Evolutionary conservation across 192 early-diverging fungal species (phyloP), one percentile per base, ranked within the genome.

Genomic region (Umbelopsis sp.): DNA sequence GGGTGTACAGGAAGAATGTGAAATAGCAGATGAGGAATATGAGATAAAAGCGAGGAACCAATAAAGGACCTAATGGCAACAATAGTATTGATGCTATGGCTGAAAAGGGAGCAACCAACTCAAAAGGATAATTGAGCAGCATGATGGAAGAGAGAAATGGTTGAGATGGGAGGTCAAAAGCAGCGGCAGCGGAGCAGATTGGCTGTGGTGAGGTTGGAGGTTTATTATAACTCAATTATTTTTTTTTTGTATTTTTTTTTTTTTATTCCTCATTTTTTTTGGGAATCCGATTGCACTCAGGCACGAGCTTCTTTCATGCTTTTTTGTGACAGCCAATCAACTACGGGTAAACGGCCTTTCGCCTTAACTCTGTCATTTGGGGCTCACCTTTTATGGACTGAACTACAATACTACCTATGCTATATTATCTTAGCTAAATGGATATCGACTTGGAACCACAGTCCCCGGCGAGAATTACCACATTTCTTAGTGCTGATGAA

Each of bases 1-100:
- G 79, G 11, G 79, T 75, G 53, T 77, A 84, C 3, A 85, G 53
- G 69, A 80, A 85, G 3, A 65, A 70, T 32, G 72, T 68, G 45
- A 84, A 85, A 50, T 83, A 85, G 34, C 59, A 24, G n/a, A 85
- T 56, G 25, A 85, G 52, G 65, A 85, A 82, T 36, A 76, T 45
- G 34, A 85, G 69, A 51, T 85, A 85, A 17, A 59, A 59, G 31
- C 75, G 75, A 51, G 84, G 82, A 7, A 81, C 69, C 25, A 85
- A 51, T 41, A 83, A 25, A 4, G 84, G 84, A 0, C 84, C 84
- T 14, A 83, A 65, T 25, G 77, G 73, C 8, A 85, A 53, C 4
- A 82, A 31, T 6, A 83, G 47, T 14, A 85, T 71, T 4, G 84
- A 74, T 17, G 67, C 73, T 16, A 85, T 54, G 16, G 84, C 81